These are phyloP conservation scores for Arachis stenosperma DNA, from an alignment of 306 rosid species.

Conservation along the genomic window DNA sequence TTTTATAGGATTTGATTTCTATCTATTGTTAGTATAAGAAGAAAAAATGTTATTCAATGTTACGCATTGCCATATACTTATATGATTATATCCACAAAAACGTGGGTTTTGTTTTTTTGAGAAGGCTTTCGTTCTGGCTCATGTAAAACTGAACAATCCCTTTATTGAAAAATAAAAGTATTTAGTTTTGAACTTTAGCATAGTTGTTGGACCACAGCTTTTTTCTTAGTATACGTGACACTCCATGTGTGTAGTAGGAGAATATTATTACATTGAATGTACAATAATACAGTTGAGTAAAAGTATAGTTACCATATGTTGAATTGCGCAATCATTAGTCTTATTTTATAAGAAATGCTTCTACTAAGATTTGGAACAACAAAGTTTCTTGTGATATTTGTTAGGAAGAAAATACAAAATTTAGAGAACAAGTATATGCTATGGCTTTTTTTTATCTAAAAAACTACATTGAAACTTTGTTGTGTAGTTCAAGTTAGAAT, in stretches of 20 bases:
- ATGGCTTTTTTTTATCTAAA: too few species aligned
- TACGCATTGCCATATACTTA: too few species aligned
- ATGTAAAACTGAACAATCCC: slow-evolving; percentile 23
- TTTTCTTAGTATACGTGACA: slow-evolving; percentile 20
- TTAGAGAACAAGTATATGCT: background rate
- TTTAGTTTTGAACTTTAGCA: slow-evolving; percentile 16
- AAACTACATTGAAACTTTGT: background rate
- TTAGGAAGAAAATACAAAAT: background rate
- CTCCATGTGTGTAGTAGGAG: slow-evolving; percentile 40
- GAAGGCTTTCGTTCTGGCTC: background rate
- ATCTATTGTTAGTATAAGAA: too few species aligned
- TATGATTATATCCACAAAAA: too few species aligned
- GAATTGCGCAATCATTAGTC: too few species aligned
- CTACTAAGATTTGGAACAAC: background rate
- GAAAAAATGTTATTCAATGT: too few species aligned
- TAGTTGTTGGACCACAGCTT: slow-evolving; percentile 46
- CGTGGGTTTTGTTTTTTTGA: background rate
- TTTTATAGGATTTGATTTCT: too few species aligned
- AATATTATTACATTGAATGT: slow-evolving; percentile 13
- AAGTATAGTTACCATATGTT: background rate
- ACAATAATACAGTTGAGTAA: background rate
- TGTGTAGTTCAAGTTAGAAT: background rate
- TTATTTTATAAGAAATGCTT: background rate
- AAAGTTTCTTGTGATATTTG: background rate
- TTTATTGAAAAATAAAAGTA: background rate